Evolutionary conservation across 495 filamentous ascomycete species (phyloP).

Genomic region (Penicillium coffeae): DNA sequence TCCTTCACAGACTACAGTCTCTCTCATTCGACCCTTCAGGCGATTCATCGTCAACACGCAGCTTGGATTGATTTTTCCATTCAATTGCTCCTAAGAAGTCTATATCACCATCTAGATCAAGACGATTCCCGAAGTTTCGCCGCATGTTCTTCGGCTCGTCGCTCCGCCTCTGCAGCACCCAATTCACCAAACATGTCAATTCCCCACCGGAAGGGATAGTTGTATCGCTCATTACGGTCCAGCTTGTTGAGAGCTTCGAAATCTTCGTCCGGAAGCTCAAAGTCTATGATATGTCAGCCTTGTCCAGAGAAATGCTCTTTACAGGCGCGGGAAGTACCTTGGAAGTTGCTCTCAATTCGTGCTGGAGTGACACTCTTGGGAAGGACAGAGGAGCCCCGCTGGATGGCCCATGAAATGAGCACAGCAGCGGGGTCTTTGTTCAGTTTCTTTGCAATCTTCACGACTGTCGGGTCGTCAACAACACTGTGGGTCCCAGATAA

Average conservation of each 20-base stretch:
- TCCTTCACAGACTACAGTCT: too few species aligned
- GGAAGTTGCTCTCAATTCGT: slow-evolving; percentile 56
- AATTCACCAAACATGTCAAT: slow-evolving; percentile 49
- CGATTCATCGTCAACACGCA: neutral
- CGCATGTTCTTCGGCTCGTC: slow-evolving; percentile 43
- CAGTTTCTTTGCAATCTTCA: slow-evolving; percentile 60
- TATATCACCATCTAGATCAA: neutral
- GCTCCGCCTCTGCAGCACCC: slow-evolving; percentile 41
- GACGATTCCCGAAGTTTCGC: slow-evolving; percentile 24
- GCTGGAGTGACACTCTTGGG: slow-evolving; percentile 58
- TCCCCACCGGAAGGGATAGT: slow-evolving; percentile 49
- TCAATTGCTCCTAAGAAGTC: neutral
- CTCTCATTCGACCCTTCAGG: too few species aligned
- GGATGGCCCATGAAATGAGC: slow-evolving; percentile 76
- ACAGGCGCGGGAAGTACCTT: slow-evolving; percentile 27
- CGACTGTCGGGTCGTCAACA: slow-evolving; percentile 58
- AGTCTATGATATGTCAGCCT: slow-evolving; percentile 30
- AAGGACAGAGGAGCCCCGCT: slow-evolving; percentile 60
- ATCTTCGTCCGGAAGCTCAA: slow-evolving; percentile 43
- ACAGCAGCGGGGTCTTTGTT: slow-evolving; percentile 68
- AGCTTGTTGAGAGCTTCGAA: slow-evolving; percentile 43
- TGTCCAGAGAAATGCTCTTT: neutral
- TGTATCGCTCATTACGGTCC: slow-evolving; percentile 46
- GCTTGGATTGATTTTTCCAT: neutral
- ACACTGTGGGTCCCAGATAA: slow-evolving; percentile 25